A percentile compares a stretch with the other conserved stretches of the same genome.
Evolutionary conservation across 208 protist species (phyloP).

Genomic region (Trypanosoma lewisi): DNA sequence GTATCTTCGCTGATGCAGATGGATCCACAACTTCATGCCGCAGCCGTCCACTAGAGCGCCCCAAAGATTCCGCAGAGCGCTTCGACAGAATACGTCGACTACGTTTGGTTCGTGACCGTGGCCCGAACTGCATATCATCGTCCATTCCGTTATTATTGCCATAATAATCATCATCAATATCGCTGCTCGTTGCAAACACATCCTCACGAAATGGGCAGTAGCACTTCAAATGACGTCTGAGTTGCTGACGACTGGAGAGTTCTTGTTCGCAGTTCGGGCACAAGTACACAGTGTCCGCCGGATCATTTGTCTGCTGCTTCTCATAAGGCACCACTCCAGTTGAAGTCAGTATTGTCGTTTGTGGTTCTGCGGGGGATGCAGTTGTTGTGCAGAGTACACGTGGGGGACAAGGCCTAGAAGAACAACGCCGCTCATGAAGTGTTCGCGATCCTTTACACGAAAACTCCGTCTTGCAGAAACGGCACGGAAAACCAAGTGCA

Average conservation of each 20-base stretch:
- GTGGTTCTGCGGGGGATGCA: too few relatives aligned
- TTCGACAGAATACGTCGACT: constrained; percentile 26
- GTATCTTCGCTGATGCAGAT: neutral
- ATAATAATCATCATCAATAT: constrained; percentile 5
- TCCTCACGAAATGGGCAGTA: constrained; percentile 83
- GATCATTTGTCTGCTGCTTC: neutral
- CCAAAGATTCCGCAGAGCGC: constrained; percentile 11
- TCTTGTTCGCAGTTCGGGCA: constrained; percentile 79
- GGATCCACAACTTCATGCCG: neutral
- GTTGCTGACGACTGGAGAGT: constrained; percentile 47
- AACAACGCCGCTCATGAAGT: constrained; percentile 39
- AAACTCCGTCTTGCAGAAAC: constrained; percentile 35
- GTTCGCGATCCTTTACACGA: constrained; percentile 34
- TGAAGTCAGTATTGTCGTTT: neutral
- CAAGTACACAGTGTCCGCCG: constrained; percentile 12
- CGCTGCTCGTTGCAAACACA: constrained; percentile 32
- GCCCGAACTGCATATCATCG: neutral
- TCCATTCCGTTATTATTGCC: constrained; percentile 3
- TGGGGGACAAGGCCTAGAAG: constrained; percentile 11
- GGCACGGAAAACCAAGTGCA: constrained; percentile 7
- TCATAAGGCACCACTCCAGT: neutral
- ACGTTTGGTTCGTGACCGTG: constrained; percentile 1
- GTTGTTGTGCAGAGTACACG: neutral
- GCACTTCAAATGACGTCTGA: constrained; percentile 64
- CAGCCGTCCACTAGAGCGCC: neutral